phyloP scores from a whole-genome alignment of 2,329 filamentous ascomycete species.

The Penicillium sp. region DNA sequence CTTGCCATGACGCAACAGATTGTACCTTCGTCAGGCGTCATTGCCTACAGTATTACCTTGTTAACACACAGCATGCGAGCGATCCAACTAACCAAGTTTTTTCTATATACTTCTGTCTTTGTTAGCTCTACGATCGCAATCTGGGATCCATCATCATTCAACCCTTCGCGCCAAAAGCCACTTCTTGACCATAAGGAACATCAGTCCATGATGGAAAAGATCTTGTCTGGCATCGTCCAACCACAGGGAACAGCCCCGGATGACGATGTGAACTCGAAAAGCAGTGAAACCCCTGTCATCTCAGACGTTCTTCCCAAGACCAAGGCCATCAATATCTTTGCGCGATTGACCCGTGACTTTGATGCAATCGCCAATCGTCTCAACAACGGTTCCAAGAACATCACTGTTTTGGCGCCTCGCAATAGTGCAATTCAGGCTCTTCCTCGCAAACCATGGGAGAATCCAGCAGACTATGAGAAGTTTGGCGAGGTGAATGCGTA shows the following conservation, averaged over 20 bases:
- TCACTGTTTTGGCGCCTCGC: slow-evolving; percentile 82
- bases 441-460: slow-evolving; percentile 73
- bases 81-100: slow-evolving; percentile 6
- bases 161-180: slow-evolving; percentile 11
- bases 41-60: background rate
- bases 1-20: slow-evolving; percentile 23
- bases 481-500: slow-evolving; percentile 70
- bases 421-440: slow-evolving; percentile 79
- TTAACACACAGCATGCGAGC: slow-evolving; percentile 19
- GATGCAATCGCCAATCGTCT: slow-evolving; percentile 68
- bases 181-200: slow-evolving; percentile 23
- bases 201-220: slow-evolving; percentile 27
- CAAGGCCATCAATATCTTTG: slow-evolving; percentile 80
- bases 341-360: slow-evolving; percentile 75
- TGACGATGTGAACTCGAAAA: slow-evolving; percentile 18
- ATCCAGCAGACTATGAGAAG: slow-evolving; percentile 69
- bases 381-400: slow-evolving; percentile 65
- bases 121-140: slow-evolving; percentile 12
- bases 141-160: slow-evolving; percentile 10
- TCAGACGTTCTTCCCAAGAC: slow-evolving; percentile 82
- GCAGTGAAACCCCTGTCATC: slow-evolving; percentile 61
- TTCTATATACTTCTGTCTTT: slow-evolving; percentile 14
- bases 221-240: slow-evolving; percentile 24
- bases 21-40: background rate
- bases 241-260: slow-evolving; percentile 19